Percentiles rank a stretch among this genome's conserved stretches.
Conservation (phyloP, 164 flowering plant genomes). For the Vitis labrusca region DNA sequence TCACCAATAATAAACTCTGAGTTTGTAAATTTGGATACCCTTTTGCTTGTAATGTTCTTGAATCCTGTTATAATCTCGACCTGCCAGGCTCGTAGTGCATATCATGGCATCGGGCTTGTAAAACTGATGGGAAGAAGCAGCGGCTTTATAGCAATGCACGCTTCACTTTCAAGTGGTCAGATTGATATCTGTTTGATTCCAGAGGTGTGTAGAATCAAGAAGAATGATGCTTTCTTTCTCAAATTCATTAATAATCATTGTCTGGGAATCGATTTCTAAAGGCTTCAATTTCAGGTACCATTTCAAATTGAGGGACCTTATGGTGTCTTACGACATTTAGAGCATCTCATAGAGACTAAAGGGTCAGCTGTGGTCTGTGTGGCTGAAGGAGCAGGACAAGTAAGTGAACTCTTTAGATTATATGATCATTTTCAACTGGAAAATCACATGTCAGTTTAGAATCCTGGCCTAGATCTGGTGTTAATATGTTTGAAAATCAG, state of each 20-base stretch:
- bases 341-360: conserved; percentile 72
- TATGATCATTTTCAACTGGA: neutral
- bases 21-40: too few relatives aligned
- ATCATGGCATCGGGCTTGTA: conserved; percentile 89
- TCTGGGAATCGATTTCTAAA: neutral
- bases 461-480: too few relatives aligned
- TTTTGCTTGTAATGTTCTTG: too few relatives aligned
- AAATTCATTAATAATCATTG: neutral
- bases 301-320: conserved; percentile 76
- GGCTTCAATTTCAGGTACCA: conserved; percentile 45
- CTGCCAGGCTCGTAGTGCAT: conserved; percentile 92
- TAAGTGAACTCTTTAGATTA: conserved; percentile 20
- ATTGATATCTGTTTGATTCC: conserved; percentile 91
- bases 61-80: neutral
- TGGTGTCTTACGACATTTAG: conserved; percentile 63
- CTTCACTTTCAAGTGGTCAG: conserved; percentile 92
- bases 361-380: conserved; percentile 93
- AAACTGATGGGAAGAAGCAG: conserved; percentile 96
- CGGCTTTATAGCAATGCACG: conserved; percentile 96
- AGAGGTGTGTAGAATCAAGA: conserved; percentile 46
- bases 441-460: too few relatives aligned
- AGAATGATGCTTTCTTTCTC: too few relatives aligned
- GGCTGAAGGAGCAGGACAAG: conserved; percentile 97
- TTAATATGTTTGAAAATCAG: conserved; percentile 34
- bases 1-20: too few relatives aligned